These are phyloP conservation scores for Fonsecaea monophora DNA, from an alignment of 2,329 filamentous ascomycete species.

Conservation along the genomic window DNA sequence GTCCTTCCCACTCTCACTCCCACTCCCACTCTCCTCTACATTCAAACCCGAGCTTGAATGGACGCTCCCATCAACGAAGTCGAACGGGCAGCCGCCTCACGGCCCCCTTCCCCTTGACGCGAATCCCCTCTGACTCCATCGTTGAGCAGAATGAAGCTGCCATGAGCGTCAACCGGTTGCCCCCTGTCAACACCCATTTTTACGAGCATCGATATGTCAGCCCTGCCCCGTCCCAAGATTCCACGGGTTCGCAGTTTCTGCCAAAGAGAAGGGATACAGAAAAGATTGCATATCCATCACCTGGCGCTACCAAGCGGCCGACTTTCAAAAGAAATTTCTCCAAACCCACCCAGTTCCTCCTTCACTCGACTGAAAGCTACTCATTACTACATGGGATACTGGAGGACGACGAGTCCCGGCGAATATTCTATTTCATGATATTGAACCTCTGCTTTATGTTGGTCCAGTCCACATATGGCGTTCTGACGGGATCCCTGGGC, in stretches of 20 bases:
- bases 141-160: constrained; percentile 25
- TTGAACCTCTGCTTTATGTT: constrained; percentile 96
- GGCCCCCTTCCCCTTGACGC: constrained; percentile 34
- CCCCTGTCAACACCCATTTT: constrained; percentile 29
- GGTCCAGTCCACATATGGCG: constrained; percentile 92
- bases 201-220: constrained; percentile 25
- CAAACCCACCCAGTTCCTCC: constrained; percentile 72
- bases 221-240: constrained; percentile 29
- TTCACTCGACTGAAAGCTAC: constrained; percentile 72
- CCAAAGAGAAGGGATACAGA: constrained; percentile 32
- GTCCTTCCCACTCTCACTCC: constrained; percentile 47
- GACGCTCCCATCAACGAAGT: constrained; percentile 37
- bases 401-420: constrained; percentile 86
- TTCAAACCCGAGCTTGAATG: constrained; percentile 47
- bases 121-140: constrained; percentile 40
- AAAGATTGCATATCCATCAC: constrained; percentile 27
- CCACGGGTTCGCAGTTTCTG: constrained; percentile 22
- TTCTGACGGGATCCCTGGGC: constrained; percentile 88
- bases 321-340: constrained; percentile 41
- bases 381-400: constrained; percentile 86
- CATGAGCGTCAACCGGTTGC: constrained; percentile 15
- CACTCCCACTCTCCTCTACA: constrained; percentile 40
- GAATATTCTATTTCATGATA: constrained; percentile 97
- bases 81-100: constrained; percentile 37
- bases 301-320: constrained; percentile 19